Percentiles rank a stretch among this genome's conserved stretches.
Conservation (phyloP, 495 filamentous ascomycete species). For the Platismatia glauca region DNA sequence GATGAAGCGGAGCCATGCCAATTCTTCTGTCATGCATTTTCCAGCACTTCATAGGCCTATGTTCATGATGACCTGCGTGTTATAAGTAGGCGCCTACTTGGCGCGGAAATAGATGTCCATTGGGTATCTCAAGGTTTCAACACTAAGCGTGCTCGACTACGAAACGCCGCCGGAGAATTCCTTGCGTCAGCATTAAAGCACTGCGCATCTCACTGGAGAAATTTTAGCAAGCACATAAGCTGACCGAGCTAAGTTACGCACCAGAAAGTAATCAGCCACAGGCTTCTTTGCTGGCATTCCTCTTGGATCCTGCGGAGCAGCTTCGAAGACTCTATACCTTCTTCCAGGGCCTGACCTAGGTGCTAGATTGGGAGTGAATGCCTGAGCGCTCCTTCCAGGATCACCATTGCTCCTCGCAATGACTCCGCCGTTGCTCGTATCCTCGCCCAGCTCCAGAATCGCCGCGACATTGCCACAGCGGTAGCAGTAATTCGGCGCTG, state of each 20-base stretch:
- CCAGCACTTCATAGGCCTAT: not conserved
- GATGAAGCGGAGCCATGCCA: not conserved
- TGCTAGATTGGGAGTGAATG: not conserved
- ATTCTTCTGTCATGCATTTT: not conserved
- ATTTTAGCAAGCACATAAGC: not conserved
- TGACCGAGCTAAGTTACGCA: conserved; percentile 17
- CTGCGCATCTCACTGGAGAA: not conserved
- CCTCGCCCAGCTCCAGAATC: conserved; percentile 86
- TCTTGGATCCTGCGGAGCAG: conserved; percentile 89
- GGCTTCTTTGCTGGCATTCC: conserved; percentile 99
- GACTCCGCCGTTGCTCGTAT: conserved; percentile 64
- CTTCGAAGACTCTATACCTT: conserved; percentile 92
- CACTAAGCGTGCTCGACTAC: not conserved
- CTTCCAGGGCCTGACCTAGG: conserved; percentile 64
- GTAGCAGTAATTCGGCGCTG: conserved; percentile 97
- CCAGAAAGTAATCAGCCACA: conserved; percentile 92
- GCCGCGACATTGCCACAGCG: conserved; percentile 95
- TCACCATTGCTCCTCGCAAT: conserved; percentile 76
- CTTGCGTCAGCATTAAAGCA: not conserved
- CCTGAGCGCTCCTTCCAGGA: conserved; percentile 44
- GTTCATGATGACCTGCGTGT: not conserved
- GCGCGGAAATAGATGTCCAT: not conserved
- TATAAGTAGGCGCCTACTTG: not conserved
- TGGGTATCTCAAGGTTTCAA: conserved; percentile 1
- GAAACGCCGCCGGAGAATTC: not conserved